These are phyloP conservation scores for Conticribra weissflogii DNA, from an alignment of 108 stramenopile species.

Conservation along the genomic window DNA sequence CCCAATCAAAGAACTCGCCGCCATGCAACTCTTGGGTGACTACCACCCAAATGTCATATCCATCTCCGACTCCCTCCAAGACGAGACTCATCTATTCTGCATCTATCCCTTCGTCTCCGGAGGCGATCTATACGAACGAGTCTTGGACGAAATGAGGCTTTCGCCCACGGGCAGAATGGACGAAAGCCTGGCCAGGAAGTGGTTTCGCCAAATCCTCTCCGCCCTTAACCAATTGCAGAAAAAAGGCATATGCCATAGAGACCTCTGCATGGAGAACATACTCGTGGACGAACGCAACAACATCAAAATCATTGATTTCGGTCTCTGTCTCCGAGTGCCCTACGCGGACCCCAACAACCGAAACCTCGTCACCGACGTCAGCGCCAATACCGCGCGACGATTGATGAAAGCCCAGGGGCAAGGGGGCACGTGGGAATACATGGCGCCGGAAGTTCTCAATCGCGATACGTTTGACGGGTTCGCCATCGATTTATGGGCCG, in stretches of 20 bases:
- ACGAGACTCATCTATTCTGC: conserved; percentile 55
- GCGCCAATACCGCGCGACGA: conserved; percentile 42
- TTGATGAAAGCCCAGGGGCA: conserved; percentile 53
- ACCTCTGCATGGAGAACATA: conserved; percentile 58
- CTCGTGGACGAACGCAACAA: conserved; percentile 38
- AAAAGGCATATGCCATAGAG: conserved; percentile 60
- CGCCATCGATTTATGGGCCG: conserved; percentile 91
- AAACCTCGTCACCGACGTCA: conserved; percentile 41
- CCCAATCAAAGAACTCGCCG: conserved; percentile 65
- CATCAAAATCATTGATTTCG: conserved; percentile 60
- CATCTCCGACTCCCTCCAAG: conserved; percentile 45
- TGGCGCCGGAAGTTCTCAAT: conserved; percentile 77
- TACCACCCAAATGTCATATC: conserved; percentile 42
- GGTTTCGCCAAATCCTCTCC: conserved; percentile 55
- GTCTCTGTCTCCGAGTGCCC: conserved; percentile 64
- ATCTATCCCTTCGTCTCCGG: conserved; percentile 53
- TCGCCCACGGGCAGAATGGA: conserved; percentile 26
- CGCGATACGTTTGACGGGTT: conserved; percentile 79
- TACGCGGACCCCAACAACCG: conserved; percentile 45
- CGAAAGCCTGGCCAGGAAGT: conserved; percentile 31
- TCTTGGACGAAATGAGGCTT: conserved; percentile 29
- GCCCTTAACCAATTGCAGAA: conserved; percentile 55
- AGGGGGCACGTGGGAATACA: conserved; percentile 62
- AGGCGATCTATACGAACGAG: conserved; percentile 49
- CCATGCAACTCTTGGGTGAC: conserved; percentile 56